Evolutionary conservation across 495 filamentous ascomycete species (phyloP).

Genomic region (Xylaria curta): DNA sequence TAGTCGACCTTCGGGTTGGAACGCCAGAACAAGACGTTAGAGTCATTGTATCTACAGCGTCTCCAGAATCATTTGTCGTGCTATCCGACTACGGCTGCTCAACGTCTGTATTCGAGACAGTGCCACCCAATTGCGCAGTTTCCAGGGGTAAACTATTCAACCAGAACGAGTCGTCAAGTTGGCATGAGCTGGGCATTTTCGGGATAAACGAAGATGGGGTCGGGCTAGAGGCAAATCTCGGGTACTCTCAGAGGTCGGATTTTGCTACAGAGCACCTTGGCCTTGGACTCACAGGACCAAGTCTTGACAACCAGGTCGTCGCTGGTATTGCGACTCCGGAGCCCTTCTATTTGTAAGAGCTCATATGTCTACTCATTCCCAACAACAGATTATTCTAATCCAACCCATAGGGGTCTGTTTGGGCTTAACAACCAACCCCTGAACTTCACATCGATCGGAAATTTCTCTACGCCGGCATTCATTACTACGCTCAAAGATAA

Average conservation of each 20-base stretch:
- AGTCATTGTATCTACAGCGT: conserved; percentile 44
- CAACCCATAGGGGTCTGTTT: conserved; percentile 47
- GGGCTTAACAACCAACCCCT: conserved; percentile 58
- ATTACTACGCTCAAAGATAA: conserved; percentile 54
- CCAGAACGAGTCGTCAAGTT: conserved; percentile 55
- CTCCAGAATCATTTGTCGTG: conserved; percentile 47
- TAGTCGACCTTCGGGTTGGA: conserved; percentile 42
- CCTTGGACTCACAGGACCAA: conserved; percentile 53
- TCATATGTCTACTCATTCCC: background rate
- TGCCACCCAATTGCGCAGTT: conserved; percentile 49
- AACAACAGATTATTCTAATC: background rate
- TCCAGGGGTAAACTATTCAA: conserved; percentile 57
- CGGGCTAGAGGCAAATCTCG: conserved; percentile 51
- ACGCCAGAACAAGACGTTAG: conserved; percentile 46
- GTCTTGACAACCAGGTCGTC: conserved; percentile 54
- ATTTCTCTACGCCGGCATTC: conserved; percentile 55
- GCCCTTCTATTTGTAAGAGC: conserved; percentile 57
- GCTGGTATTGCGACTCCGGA: conserved; percentile 50
- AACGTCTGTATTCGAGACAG: conserved; percentile 36
- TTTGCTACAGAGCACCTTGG: conserved; percentile 61
- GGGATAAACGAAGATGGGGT: conserved; percentile 48
- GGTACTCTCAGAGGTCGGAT: conserved; percentile 46
- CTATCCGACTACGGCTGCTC: conserved; percentile 49
- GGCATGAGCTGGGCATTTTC: conserved; percentile 47
- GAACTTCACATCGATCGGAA: conserved; percentile 54